Base-by-base conservation (phyloP, 2,329 filamentous ascomycete species). In the Fusarium sp. region DNA sequence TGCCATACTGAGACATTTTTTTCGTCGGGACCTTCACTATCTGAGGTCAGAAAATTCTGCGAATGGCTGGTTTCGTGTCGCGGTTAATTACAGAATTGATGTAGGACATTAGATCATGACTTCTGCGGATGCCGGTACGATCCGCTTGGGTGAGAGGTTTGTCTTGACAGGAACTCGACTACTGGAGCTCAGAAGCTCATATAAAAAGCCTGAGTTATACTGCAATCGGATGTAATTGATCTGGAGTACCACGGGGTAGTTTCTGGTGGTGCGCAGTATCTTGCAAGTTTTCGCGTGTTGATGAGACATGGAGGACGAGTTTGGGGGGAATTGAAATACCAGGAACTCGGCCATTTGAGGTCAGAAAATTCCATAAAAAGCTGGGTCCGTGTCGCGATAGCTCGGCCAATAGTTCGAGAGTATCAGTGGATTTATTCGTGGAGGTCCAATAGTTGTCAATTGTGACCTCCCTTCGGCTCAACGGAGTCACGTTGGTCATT, bases 381-480 rank as follows among this genome's bases (percentile, higher is more conserved):
- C 27, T 48, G 9, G 0, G 5, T 3, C 3, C 2, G 4, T 48
- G 14, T 31, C 10, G 19, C 27, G 6, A n/a, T 8, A 7, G 0
- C 19, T 10, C 2, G 8, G 0, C 4, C 25, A 46, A 21, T 10
- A 46, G 6, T 15, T 2, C 4, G 19, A n/a, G 25, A 29, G 1
- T 16, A 29, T 16, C 4, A 7, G 8, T 16, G 4, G 4, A 29
- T n/a, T 9, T 4, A 29, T 29, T 21, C 16, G 44, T 48, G 14
- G 27, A 4, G 14, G 4, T 31, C 5, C 19, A n/a, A 14, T 31
- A 31, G 9, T 48, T n/a, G 19, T 48, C 2, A 48, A n/a, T 23
- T 7, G 9, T 48, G 14, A 11, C 19, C 9, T 16, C 45, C 4
- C 14, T 14, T 31, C 19, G 4, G 14, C 27, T n/a, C 19, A n/a